Evolutionary conservation across 2,329 filamentous ascomycete genomes (phyloP).

Genomic region (Neonectria hederae): DNA sequence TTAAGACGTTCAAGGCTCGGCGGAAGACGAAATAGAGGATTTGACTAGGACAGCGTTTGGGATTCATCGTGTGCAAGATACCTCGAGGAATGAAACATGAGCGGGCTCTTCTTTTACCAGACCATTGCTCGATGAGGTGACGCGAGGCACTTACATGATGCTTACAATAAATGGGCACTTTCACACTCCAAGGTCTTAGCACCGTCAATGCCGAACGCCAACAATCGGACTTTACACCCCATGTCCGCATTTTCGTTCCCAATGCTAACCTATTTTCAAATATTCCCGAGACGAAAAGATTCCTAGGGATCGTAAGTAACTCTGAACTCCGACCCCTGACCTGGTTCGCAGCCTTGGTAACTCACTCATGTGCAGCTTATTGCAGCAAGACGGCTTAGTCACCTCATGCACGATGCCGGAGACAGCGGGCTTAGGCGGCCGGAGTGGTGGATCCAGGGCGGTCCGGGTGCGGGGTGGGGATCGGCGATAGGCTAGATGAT

Average conservation of each 20-base stretch:
- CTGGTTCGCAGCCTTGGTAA: not conserved
- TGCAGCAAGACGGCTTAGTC: slow-evolving; percentile 11
- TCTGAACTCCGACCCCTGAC: not conserved
- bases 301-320: not conserved
- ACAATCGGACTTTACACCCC: not conserved
- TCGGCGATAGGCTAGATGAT: not conserved
- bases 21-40: slow-evolving; percentile 53
- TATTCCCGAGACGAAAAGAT: not conserved
- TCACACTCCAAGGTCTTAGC: not conserved
- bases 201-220: not conserved
- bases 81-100: slow-evolving; percentile 28
- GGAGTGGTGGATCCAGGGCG: slow-evolving; percentile 10
- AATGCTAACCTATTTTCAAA: not conserved
- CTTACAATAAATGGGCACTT: no score
- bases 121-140: not conserved
- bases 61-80: slow-evolving; percentile 28
- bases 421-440: slow-evolving; percentile 17
- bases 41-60: slow-evolving; percentile 24
- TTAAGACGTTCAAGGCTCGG: slow-evolving; percentile 85
- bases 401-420: slow-evolving; percentile 11
- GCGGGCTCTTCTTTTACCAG: not conserved
- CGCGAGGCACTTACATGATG: not conserved
- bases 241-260: not conserved
- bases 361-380: not conserved
- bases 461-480: not conserved